phyloP scores from a whole-genome alignment of 768 basidiomycete genomes.

The Podaxis mareebaensis region DNA sequence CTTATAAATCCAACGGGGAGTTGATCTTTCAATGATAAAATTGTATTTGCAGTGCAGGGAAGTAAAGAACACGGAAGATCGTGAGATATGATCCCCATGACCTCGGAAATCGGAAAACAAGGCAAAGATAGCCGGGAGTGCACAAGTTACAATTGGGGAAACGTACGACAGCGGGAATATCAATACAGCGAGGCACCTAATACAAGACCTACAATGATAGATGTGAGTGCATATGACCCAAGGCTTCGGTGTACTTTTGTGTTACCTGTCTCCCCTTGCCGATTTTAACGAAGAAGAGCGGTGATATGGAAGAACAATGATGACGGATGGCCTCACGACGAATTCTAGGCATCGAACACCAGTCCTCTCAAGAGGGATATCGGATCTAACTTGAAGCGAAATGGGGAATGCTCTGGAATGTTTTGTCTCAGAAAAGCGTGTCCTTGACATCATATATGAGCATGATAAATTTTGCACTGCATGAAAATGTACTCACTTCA shows the following conservation, averaged over 20 bases:
- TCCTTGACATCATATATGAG: constrained; percentile 45
- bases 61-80: no score
- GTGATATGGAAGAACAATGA: no score
- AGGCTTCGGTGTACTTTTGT: background rate
- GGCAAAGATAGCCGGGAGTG: background rate
- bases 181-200: background rate
- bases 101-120: background rate
- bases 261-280: background rate
- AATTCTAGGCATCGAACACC: background rate
- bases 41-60: background rate
- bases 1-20: background rate
- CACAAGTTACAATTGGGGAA: background rate
- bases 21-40: no score
- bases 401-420: background rate
- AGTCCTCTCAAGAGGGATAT: background rate
- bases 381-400: background rate
- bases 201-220: background rate
- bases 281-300: background rate
- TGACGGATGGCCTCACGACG: no score
- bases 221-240: background rate
- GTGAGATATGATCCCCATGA: no score
- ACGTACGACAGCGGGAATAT: background rate
- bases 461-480: constrained; percentile 18
- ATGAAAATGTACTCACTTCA: constrained; percentile 56
- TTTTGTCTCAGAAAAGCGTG: constrained; percentile 60